A percentile compares a stretch with the other conserved stretches of the same genome.
Evolutionary conservation across 176 grass and related monocot species (phyloP).

Genomic region (Calamus simplicifolius): DNA sequence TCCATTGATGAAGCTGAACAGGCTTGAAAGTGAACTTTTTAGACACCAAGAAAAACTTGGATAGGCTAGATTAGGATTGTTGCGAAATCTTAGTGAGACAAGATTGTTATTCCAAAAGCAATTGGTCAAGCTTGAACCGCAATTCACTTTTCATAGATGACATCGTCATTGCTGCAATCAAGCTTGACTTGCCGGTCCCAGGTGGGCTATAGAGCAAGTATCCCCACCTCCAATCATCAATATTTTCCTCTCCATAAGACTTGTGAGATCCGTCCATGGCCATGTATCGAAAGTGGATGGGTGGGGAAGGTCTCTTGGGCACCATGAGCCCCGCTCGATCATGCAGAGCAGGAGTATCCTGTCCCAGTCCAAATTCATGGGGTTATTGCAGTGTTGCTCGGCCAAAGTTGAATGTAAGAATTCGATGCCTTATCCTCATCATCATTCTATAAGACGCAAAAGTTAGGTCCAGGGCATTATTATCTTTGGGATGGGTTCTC

Average conservation of each 20-base stretch:
- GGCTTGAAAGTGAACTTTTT: background rate
- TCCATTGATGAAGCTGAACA: constrained; percentile 15
- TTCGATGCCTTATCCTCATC: no score
- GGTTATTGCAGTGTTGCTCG: no score
- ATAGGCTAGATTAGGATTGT: no score
- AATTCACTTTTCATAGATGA: constrained; percentile 43
- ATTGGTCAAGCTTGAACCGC: constrained; percentile 29
- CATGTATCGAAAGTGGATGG: background rate
- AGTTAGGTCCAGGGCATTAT: no score
- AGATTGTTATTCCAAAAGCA: constrained; percentile 67
- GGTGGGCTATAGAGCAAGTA: constrained; percentile 82
- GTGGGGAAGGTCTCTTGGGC: background rate
- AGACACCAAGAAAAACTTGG: no score
- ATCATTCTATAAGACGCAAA: no score
- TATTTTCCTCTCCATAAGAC: background rate
- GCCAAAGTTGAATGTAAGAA: no score
- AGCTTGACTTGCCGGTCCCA: constrained; percentile 86
- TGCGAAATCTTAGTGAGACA: background rate
- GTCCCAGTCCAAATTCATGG: background rate
- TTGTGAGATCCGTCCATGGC: background rate
- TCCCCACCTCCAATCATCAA: constrained; percentile 67
- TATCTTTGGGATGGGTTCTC: no score
- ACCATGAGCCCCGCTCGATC: background rate
- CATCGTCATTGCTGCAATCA: constrained; percentile 81
- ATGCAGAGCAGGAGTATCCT: background rate